Evolutionary conservation across 169 alveolate species (phyloP), one percentile per base, ranked within the genome.

Genomic region (Plasmodium gallinaceum): DNA sequence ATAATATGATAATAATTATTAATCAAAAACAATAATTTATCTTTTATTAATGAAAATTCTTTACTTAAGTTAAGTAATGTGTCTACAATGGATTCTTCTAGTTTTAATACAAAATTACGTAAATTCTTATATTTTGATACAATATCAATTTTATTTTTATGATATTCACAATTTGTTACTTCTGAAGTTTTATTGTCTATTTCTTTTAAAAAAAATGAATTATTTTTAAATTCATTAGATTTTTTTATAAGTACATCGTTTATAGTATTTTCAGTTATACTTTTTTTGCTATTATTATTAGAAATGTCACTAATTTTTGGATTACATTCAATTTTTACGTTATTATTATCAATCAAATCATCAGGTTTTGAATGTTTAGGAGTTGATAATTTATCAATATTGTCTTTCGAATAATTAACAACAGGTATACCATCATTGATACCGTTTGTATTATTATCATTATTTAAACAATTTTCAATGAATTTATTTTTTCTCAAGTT

Each of bases 1-100:
- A 83, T 57, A 60, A 83, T 24, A 20, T 83, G 85, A 48, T 73
- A 83, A 43, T 83, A 83, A 46, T 83, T 83, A 24, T 83, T 83
- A 37, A 83, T 69, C 2, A 57, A 51, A 83, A 83, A 83, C 48
- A 62, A 73, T 26, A 52, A 72, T 62, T 83, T 60, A 12, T 83
- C 91, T 9, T 60, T 60, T 45, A 7, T 46, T 12, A 16, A 26
- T 43, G 32, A 4, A n/a, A 83, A 18, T 46, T 83, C 74, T 42
- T 48, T 37, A 0, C 37, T 26, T 12, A 68, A 24, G 20, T 58
- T 16, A 1, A 58, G 20, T n/a, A 83, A 43, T 37, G 58, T 39
- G 4, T 83, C 65, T 12, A 57, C 57, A 39, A 68, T 43, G 8
- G 26, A 54, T 32, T 58, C 73, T 83, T 83, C 91, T 12, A 83